phyloP scores from a whole-genome alignment of 306 rosid species.

The Dryas octopetala region DNA sequence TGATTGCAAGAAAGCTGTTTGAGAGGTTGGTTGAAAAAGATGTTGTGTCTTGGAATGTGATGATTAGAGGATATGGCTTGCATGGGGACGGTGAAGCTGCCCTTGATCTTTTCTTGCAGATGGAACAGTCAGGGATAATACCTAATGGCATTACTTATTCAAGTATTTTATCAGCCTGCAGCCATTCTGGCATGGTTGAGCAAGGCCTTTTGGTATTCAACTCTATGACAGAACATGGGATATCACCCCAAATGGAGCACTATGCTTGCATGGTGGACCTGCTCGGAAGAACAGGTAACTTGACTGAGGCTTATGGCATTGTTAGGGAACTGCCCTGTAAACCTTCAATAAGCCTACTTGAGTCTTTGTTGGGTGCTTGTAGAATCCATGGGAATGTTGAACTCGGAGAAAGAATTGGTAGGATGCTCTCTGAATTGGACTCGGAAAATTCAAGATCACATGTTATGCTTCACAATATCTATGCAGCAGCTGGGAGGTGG shows the following conservation, averaged over 20 bases:
- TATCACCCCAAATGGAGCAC: slow-evolving; percentile 27
- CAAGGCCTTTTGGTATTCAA: slow-evolving; percentile 28
- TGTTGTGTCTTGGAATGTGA: slow-evolving; percentile 32
- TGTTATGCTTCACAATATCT: slow-evolving; percentile 36
- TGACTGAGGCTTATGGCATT: slow-evolving; percentile 33
- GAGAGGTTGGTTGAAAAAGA: slow-evolving; percentile 26
- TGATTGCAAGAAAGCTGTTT: slow-evolving; percentile 30
- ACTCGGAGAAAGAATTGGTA: slow-evolving; percentile 26
- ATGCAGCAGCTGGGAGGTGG: slow-evolving; percentile 39
- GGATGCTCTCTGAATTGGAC: slow-evolving; percentile 26
- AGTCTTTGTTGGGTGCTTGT: slow-evolving; percentile 37
- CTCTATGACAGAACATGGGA: slow-evolving; percentile 26
- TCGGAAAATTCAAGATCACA: slow-evolving; percentile 26
- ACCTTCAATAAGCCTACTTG: slow-evolving; percentile 28
- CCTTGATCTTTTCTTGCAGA: slow-evolving; percentile 33
- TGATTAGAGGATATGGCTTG: slow-evolving; percentile 37
- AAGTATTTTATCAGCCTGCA: slow-evolving; percentile 36
- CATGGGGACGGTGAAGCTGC: slow-evolving; percentile 37
- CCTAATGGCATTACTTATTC: slow-evolving; percentile 23
- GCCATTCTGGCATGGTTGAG: slow-evolving; percentile 37
- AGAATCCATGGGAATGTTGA: slow-evolving; percentile 30
- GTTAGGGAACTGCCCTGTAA: slow-evolving; percentile 22
- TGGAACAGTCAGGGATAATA: slow-evolving; percentile 25
- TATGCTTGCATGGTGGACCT: slow-evolving; percentile 40
- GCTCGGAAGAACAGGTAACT: slow-evolving; percentile 35